Conservation (phyloP, 2,329 filamentous ascomycete genomes). For the Arthrobotrys conoides region DNA sequence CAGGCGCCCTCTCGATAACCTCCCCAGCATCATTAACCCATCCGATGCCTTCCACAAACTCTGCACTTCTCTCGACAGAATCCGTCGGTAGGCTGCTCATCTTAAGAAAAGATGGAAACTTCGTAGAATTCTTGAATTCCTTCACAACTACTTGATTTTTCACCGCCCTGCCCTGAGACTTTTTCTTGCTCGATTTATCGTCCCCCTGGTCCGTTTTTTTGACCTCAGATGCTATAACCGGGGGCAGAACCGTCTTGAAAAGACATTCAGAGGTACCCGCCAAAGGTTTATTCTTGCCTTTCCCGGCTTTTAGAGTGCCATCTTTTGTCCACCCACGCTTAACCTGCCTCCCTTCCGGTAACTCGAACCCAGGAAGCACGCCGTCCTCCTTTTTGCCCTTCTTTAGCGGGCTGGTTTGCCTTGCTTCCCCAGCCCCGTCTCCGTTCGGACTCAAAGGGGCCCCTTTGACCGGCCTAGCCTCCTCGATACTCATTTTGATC, state of each 20-base stretch:
- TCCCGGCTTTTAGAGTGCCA: conserved; percentile 65
- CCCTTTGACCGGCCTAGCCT: conserved; percentile 75
- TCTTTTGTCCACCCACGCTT: conserved; percentile 90
- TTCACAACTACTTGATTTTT: conserved; percentile 81
- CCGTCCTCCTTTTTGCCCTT: conserved; percentile 70
- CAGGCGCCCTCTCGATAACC: conserved; percentile 76
- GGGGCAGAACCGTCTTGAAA: conserved; percentile 84
- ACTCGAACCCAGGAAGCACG: conserved; percentile 77
- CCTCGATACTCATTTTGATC: conserved; percentile 85
- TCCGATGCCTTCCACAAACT: conserved; percentile 85
- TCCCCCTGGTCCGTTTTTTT: conserved; percentile 59
- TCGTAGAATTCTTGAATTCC: conserved; percentile 88
- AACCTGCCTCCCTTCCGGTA: conserved; percentile 81
- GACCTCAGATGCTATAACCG: conserved; percentile 68
- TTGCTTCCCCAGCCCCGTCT: conserved; percentile 65
- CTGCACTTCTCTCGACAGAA: conserved; percentile 69
- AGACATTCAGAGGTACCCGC: conserved; percentile 79
- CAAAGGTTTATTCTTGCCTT: conserved; percentile 65
- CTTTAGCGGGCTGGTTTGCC: conserved; percentile 63
- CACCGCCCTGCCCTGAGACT: conserved; percentile 70
- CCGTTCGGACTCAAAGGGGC: conserved; percentile 62
- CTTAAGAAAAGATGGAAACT: conserved; percentile 86
- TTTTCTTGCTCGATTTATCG: conserved; percentile 67
- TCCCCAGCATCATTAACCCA: conserved; percentile 87
- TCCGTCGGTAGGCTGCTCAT: conserved; percentile 68